phyloP scores from a whole-genome alignment of 1,284 basidiomycete genomes.

The Apiotrichum veenhuisii region DNA sequence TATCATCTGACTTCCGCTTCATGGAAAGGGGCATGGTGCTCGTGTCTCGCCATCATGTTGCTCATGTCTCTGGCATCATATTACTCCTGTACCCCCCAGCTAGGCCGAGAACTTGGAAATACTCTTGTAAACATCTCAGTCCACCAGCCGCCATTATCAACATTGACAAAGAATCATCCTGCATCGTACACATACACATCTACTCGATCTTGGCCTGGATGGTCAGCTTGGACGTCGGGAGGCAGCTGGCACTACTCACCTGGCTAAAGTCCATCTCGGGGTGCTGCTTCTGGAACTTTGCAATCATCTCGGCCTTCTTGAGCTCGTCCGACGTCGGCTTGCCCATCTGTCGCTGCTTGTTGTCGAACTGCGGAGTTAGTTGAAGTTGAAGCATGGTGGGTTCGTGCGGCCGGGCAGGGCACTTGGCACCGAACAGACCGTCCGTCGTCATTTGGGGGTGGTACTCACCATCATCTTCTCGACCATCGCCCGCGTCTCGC shows the following conservation, averaged over 20 bases:
- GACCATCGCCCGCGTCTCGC: conserved; percentile 77
- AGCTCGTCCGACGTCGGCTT: conserved; percentile 88
- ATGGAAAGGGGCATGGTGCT: neutral
- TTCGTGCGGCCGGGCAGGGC: too few relatives aligned
- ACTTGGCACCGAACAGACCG: too few relatives aligned
- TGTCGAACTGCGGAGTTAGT: conserved; percentile 76
- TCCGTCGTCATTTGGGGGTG: too few relatives aligned
- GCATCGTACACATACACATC: neutral
- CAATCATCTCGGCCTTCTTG: conserved; percentile 82
- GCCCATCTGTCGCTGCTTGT: conserved; percentile 96
- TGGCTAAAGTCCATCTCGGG: conserved; percentile 94
- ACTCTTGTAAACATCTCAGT: too few relatives aligned
- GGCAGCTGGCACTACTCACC: too few relatives aligned
- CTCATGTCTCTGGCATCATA: too few relatives aligned
- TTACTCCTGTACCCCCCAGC: too few relatives aligned
- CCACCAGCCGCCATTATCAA: too few relatives aligned
- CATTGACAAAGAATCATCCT: too few relatives aligned
- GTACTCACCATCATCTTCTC: conserved; percentile 98
- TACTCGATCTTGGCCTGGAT: conserved; percentile 21
- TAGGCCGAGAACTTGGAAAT: too few relatives aligned
- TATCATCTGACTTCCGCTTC: neutral
- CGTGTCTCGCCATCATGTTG: neutral
- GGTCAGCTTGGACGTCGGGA: neutral
- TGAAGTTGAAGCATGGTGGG: neutral
- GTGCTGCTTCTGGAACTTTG: conserved; percentile 83